Base-by-base conservation (phyloP, 495 filamentous ascomycete species). In the Penicillium canescens region DNA sequence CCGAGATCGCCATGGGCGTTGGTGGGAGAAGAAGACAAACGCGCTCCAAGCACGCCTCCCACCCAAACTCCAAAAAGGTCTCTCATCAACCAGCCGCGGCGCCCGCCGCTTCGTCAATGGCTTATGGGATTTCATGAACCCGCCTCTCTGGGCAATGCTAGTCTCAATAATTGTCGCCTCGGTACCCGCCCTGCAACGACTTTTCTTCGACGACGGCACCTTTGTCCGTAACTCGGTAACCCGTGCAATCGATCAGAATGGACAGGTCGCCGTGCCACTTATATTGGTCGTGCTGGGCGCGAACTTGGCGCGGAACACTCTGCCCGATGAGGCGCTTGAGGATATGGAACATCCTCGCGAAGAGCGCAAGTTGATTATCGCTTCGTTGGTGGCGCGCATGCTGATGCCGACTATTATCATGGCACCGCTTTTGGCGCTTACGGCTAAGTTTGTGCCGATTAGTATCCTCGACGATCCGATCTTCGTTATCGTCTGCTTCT, bases 381-480 rank as follows among this genome's bases (percentile, higher is more conserved):
- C 92, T 1, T 87, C 89, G 1, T 74, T 98, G 16, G 67, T 98
- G 53, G 86, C 87, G 57, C 88, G 94, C 37, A 98, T 98, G 94
- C 67, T 98, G 31, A 78, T 98, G 13, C 94, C 94, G 11, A 96
- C 87, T 10, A 59, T 98, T 28, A 82, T 98, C 61, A 97, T 97
- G 89, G 89, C 91, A 4, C 95, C 94, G n/a, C 65, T 98, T 13
- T 76, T 98, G 1, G 94, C 92, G 2, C 52, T 98, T n/a, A 77
- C 87, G 21, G 94, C 95, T 28, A 98, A 98, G 57, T 97, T 86
- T 62, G 84, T 95, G 12, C 91, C 90, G 0, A 80, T 98, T 68
- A 95, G 91, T 75, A 98, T 98, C 52, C 74, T 98, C 31, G 94
- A 96, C 68, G 94, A 98, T 61, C 95, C 95, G 6, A 98, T 98